Evolutionary conservation across 371 early-diverging fungal genomes (phyloP), one percentile per base, ranked within the genome.

Genomic region (Syncephalastrum sp.): DNA sequence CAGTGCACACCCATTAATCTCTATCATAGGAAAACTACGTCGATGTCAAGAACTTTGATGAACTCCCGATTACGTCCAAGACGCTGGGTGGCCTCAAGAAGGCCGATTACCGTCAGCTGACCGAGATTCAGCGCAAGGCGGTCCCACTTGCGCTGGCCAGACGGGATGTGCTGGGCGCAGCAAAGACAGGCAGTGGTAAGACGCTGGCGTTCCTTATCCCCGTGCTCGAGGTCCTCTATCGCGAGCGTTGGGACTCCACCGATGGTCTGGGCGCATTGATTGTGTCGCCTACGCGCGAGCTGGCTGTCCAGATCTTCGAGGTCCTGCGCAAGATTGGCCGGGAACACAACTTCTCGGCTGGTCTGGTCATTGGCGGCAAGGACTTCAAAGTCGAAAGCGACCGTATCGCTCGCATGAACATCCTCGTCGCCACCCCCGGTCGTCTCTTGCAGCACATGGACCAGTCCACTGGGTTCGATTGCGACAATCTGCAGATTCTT

Each of bases 181-280:
- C 99, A 19, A 95, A 97, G 61, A 99, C 99, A 0, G 99, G 99
- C n/a, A 94, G 95, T 38, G 99, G 99, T 43, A 99, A 99, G 72
- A 99, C 99, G 0, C 78, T 99, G 21, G 93, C 96, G 3, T 99
- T 98, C 72, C 66, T 99, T n/a, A 79, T 99, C 42, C 99, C 98
- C 47, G 91, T 95, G 12, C 72, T 97, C 27, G 98, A 98, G 72
- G 70, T 68, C 5, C 75, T 97, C 42, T 89, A 91, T 62, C 78
- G 95, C 48, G 77, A 74, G 33, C 88, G 84, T 67, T 97, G 96
- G 97, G 83, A 91, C 27, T 69, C 74, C 23, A 67, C 85, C 33
- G 97, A 98, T 76, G 94, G 94, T 27, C 70, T 93, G 17, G 96
- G 96, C 15, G 93, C 96, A 1, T 63, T 99, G 52, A 84, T 99